Evolutionary conservation across 495 filamentous ascomycete genomes (phyloP).

Genomic region (Penicillium lagena): DNA sequence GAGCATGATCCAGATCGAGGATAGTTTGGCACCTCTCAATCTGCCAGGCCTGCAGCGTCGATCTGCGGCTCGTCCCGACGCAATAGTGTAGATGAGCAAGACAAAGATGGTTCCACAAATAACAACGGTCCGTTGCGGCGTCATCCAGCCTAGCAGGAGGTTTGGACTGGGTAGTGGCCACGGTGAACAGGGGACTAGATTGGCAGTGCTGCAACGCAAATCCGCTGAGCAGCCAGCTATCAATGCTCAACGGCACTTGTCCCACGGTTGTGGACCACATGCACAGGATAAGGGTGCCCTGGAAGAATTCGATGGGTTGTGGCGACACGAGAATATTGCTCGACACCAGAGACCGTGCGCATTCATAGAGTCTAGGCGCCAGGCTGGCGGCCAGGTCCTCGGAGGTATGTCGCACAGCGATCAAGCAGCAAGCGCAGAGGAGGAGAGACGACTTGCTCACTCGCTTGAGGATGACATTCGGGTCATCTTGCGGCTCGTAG

Average conservation of each 20-base stretch:
- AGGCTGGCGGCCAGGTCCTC: slow-evolving; percentile 28
- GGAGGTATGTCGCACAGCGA: slow-evolving; percentile 38
- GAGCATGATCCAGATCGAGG: slow-evolving; percentile 30
- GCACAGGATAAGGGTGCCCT: slow-evolving; percentile 34
- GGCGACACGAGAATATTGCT: slow-evolving; percentile 26
- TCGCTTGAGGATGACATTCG: slow-evolving; percentile 14
- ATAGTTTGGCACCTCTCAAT: slow-evolving; percentile 30
- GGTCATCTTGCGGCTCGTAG: slow-evolving; percentile 22
- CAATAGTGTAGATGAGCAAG: slow-evolving; percentile 42
- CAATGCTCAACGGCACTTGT: slow-evolving; percentile 38
- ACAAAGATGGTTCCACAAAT: slow-evolving; percentile 43
- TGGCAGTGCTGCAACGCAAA: slow-evolving; percentile 38
- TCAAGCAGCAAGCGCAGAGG: slow-evolving; percentile 35
- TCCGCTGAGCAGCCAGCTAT: slow-evolving; percentile 41
- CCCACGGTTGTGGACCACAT: slow-evolving; percentile 45
- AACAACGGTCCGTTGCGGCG: slow-evolving; percentile 20
- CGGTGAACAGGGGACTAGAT: slow-evolving; percentile 29
- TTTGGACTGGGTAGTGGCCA: slow-evolving; percentile 11
- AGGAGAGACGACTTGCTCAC: slow-evolving; percentile 32
- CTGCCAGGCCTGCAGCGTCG: slow-evolving; percentile 30
- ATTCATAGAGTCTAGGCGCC: slow-evolving; percentile 32
- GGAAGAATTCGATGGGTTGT: slow-evolving; percentile 39
- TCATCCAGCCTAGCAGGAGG: slow-evolving; percentile 4
- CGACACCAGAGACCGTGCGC: slow-evolving; percentile 28
- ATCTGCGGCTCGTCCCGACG: slow-evolving; percentile 35